Percentiles rank a stretch among this genome's conserved stretches.
phyloP scores from a whole-genome alignment of 176 grass and related monocot genomes.

The Juncus inflexus region DNA sequence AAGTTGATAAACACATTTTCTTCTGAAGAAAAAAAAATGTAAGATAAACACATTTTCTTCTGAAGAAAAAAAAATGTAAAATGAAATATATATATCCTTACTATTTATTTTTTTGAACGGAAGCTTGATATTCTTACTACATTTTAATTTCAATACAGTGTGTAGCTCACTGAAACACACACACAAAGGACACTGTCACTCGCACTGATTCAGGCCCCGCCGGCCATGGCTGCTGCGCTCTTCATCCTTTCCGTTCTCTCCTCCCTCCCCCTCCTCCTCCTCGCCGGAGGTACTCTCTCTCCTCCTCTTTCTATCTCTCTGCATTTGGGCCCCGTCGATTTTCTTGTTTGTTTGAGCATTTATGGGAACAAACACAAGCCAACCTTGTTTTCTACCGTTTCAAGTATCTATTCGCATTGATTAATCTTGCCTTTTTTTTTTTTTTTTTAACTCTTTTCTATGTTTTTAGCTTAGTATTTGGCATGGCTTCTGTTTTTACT shows the following conservation, averaged over 20 bases:
- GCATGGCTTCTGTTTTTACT: too few species aligned
- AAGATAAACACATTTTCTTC: too few species aligned
- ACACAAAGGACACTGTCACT: background rate
- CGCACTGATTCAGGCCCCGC: background rate
- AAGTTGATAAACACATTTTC: too few species aligned
- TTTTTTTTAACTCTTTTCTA: background rate
- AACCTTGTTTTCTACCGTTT: constrained; percentile 8
- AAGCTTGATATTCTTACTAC: too few species aligned
- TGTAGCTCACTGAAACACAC: background rate
- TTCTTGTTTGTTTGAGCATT: background rate
- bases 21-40: too few species aligned
- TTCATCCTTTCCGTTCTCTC: constrained; percentile 27
- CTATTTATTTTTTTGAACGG: too few species aligned
- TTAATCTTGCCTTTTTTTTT: background rate
- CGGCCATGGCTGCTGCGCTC: constrained; percentile 12
- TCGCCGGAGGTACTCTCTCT: constrained; percentile 55
- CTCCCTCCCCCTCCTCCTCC: constrained; percentile 27
- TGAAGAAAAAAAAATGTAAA: too few species aligned
- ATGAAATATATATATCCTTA: too few species aligned
- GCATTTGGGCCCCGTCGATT: background rate
- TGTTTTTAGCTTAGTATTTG: too few species aligned
- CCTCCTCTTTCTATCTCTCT: constrained; percentile 5
- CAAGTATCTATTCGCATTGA: constrained; percentile 11
- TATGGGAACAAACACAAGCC: background rate
- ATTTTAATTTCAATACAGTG: too few species aligned